Base-by-base conservation (phyloP, 2,329 filamentous ascomycete species). In the Furcasterigmium furcatum region DNA sequence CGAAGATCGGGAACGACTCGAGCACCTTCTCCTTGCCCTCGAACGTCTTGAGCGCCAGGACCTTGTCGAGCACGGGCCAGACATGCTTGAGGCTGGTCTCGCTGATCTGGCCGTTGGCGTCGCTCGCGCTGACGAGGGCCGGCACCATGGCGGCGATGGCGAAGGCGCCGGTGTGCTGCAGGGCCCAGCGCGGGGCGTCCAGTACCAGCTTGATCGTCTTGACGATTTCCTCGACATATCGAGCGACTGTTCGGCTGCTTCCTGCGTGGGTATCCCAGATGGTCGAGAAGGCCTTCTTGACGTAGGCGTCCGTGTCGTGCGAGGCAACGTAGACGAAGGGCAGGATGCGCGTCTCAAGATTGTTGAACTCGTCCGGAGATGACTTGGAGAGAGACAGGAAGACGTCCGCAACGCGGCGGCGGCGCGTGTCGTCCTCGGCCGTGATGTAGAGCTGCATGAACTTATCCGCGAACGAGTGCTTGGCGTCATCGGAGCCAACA, bases 231-330 rank as follows among this genome's bases (percentile, higher is more conserved):
- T 77, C 77, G 7, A 96, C 77, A 60, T 96, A 96, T 2, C 96
- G 79, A 39, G 87, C 79, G 5, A 96, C 88, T 0, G 88, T 86
- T 24, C 91, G 82, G 25, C 79, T 83, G 38, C 90, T 91, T 41
- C 91, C 92, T 1, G 95, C 91, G 58, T 95, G 91, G 55, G 96
- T 88, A 41, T 81, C 79, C 94, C 94, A 99, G 0, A 91, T 89
- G 46, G 91, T 87, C 30, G 82, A 75, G 59, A 95, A 95, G n/a
- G 84, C 79, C 52, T 89, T 85, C 46, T 80, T 78, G 4, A 92
- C 88, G 53, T 90, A 85, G 43, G 87, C 84, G 56, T 95, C 85
- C 1, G 80, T 82, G 59, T 99, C 94, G 57, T 96, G 87, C 57
- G 90, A 88, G 3, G 83, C 90, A 22, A 97, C 75, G 60, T 95